phyloP scores from a whole-genome alignment of 2,329 filamentous ascomycete species.

The Fusarium tupiense region DNA sequence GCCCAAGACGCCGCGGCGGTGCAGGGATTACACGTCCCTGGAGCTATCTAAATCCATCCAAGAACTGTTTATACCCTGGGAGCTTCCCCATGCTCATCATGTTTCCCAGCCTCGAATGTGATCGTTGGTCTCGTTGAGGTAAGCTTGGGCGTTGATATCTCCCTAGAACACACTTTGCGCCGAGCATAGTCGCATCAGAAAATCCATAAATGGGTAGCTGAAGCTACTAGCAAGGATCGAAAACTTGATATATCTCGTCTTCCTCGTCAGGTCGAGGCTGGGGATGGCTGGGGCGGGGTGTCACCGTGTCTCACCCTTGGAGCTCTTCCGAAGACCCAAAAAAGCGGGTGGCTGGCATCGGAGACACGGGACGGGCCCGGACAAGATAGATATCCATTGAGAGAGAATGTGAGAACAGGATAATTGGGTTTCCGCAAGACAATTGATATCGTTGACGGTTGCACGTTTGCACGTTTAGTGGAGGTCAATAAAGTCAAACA shows the following conservation, averaged over 20 bases:
- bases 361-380: conserved; percentile 30
- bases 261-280: conserved; percentile 31
- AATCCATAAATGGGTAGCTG: conserved; percentile 10
- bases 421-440: not conserved
- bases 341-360: conserved; percentile 38
- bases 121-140: not conserved
- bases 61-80: conserved; percentile 17
- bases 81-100: conserved; percentile 11
- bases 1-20: conserved; percentile 14
- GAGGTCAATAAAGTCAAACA: not conserved
- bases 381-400: conserved; percentile 7
- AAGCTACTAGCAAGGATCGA: conserved; percentile 29
- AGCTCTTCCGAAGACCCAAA: conserved; percentile 19
- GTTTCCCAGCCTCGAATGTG: conserved; percentile 28
- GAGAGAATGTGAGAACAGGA: conserved; percentile 21
- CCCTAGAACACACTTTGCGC: conserved; percentile 14
- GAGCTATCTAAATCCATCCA: conserved; percentile 18
- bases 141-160: conserved; percentile 17
- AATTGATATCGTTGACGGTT: not conserved
- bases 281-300: conserved; percentile 38
- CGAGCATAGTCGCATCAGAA: conserved; percentile 20
- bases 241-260: conserved; percentile 28
- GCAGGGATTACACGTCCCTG: conserved; percentile 24
- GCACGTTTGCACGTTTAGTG: not conserved
- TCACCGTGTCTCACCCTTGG: conserved; percentile 21